Evolutionary conservation across 352 stramenopile species (phyloP), one percentile per base, ranked within the genome.

Genomic region (Elongisporangium prolatum): DNA sequence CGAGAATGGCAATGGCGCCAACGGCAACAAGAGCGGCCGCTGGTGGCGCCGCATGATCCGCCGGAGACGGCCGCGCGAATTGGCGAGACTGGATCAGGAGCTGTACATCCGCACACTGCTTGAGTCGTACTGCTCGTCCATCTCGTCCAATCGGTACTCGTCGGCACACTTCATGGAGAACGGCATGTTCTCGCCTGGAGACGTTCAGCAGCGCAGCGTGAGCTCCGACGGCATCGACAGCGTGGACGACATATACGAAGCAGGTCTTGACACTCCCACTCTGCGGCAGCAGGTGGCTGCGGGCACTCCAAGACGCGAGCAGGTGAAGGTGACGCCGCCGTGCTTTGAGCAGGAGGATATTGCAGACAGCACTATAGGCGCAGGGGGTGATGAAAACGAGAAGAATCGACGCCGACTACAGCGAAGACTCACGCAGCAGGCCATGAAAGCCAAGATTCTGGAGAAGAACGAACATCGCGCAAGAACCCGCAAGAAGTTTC

Each of bases 41-140:
- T 77, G 73, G 71, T 84, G 74, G 74, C 68, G 68, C 47, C 65
- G 68, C 21, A 61, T 81, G 34, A 74, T 72, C 54, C 60, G 69
- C 8, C 59, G 63, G 18, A 58, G 65, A 34, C 56, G 72, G 0
- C 67, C 57, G 22, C 63, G 64, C 53, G 44, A 72, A 22, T 50
- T 65, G 48, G 37, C 50, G 20, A 80, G 56, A 49, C 21, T 74
- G 13, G 77, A 88, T 64, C 77, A 88, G 54, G 80, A 90, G 61
- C 60, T 88, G 37, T 88, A 87, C 61, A 74, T 88, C 60, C 75
- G 80, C 50, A 87, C 72, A 50, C 83, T 90, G 52, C 76, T 90
- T 59, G 80, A 90, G 63, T 90, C 80, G 40, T 88, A 87, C 61
- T 72, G 69, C 64, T 90, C 80, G 56, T 90, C 80, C 49, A 69